Conservation (phyloP, 2,329 filamentous ascomycete species). For the Colletotrichum horii region DNA sequence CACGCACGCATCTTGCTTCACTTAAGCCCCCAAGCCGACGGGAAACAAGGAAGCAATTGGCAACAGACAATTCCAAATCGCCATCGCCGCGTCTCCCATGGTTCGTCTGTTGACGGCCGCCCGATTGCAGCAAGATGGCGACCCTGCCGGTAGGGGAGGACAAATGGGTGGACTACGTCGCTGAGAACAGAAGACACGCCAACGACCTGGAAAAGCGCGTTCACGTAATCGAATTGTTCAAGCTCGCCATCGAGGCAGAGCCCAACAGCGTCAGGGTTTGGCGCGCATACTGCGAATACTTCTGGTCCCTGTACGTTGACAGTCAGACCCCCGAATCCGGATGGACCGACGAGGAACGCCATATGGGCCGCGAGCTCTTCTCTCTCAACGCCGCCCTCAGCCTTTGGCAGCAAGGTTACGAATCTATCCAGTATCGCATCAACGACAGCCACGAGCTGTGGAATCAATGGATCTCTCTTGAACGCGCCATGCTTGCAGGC, state of each 20-base stretch:
- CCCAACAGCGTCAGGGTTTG: slow-evolving; percentile 76
- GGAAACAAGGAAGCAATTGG: not conserved
- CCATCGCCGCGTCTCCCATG: slow-evolving; percentile 5
- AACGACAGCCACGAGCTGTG: slow-evolving; percentile 80
- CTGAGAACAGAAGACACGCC: slow-evolving; percentile 70
- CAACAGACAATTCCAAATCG: not conserved
- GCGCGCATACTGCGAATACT: slow-evolving; percentile 80
- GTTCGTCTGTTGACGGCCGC: slow-evolving; percentile 19
- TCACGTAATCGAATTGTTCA: slow-evolving; percentile 73
- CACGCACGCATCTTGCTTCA: not conserved
- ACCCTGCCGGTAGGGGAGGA: slow-evolving; percentile 72
- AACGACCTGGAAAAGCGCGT: slow-evolving; percentile 70
- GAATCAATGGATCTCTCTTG: slow-evolving; percentile 77
- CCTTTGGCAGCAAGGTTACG: slow-evolving; percentile 74
- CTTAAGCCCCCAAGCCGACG: not conserved
- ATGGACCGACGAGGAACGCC: slow-evolving; percentile 71
- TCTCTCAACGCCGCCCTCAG: slow-evolving; percentile 69
- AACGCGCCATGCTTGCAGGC: slow-evolving; percentile 70
- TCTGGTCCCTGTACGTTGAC: slow-evolving; percentile 72
- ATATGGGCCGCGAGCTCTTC: slow-evolving; percentile 74
- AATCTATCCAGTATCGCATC: slow-evolving; percentile 75
- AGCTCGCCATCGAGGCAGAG: slow-evolving; percentile 72
- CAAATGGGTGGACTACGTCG: slow-evolving; percentile 77
- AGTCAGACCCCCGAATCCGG: slow-evolving; percentile 61
- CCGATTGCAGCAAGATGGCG: slow-evolving; percentile 42